phyloP scores from a whole-genome alignment of 2,329 filamentous ascomycete genomes.

The Sphaceloma murrayae region DNA sequence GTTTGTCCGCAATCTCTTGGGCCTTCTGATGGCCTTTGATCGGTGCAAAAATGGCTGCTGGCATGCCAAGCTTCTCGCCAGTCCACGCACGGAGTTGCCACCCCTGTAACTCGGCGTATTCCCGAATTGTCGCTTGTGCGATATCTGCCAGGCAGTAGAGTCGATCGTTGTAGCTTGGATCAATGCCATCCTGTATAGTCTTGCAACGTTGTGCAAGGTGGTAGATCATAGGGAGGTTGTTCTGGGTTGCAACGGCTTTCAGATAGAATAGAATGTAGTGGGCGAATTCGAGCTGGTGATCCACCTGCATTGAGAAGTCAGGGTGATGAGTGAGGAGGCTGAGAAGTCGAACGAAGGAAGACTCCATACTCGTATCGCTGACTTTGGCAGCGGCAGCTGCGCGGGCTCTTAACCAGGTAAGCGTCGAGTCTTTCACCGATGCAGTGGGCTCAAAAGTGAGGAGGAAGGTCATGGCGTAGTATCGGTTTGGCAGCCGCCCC shows the following conservation, averaged over 20 bases:
- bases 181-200: slow-evolving; percentile 72
- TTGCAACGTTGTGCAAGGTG: slow-evolving; percentile 90
- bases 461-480: slow-evolving; percentile 83
- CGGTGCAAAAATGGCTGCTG: slow-evolving; percentile 65
- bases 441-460: slow-evolving; percentile 78
- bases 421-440: slow-evolving; percentile 63
- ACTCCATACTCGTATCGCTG: slow-evolving; percentile 59
- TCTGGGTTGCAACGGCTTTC: slow-evolving; percentile 68
- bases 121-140: slow-evolving; percentile 68
- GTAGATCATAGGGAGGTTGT: slow-evolving; percentile 80
- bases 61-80: slow-evolving; percentile 63
- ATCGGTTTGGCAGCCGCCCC: slow-evolving; percentile 59
- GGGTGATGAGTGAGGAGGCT: slow-evolving; percentile 89
- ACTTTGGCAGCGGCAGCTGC: slow-evolving; percentile 53
- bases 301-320: slow-evolving; percentile 61
- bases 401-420: slow-evolving; percentile 83
- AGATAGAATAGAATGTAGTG: slow-evolving; percentile 88
- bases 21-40: slow-evolving; percentile 69
- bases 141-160: slow-evolving; percentile 85
- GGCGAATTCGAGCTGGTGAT: slow-evolving; percentile 69
- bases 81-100: slow-evolving; percentile 81
- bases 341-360: slow-evolving; percentile 69
- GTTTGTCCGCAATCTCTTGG: slow-evolving; percentile 76
- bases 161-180: slow-evolving; percentile 53
- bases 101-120: slow-evolving; percentile 75